Conservation (phyloP, 352 stramenopile species). For the Phytophthora podocarpi region DNA sequence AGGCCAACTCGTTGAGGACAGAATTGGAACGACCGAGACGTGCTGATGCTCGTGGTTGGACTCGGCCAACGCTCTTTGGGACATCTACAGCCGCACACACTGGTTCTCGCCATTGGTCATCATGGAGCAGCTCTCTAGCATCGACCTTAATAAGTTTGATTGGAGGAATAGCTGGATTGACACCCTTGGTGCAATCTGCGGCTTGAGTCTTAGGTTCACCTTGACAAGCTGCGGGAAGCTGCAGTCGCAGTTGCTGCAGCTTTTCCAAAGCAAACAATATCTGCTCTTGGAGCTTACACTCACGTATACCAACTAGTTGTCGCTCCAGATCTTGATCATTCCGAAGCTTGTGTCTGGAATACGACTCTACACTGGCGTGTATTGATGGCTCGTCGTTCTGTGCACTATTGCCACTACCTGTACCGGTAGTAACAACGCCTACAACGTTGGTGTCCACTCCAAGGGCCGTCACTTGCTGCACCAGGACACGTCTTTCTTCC, state of each 20-base stretch:
- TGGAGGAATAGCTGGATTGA: neutral
- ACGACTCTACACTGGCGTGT: neutral
- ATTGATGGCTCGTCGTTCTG: neutral
- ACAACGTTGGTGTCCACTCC: conserved; percentile 17
- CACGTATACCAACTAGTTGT: conserved; percentile 24
- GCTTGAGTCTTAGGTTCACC: neutral
- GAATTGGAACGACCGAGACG: conserved; percentile 9
- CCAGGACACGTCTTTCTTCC: conserved; percentile 29
- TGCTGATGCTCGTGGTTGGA: neutral
- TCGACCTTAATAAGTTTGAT: neutral
- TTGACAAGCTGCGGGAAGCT: conserved; percentile 12
- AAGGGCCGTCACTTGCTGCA: conserved; percentile 33
- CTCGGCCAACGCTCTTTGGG: neutral
- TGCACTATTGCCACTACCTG: neutral
- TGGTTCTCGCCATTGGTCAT: conserved; percentile 48
- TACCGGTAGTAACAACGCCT: neutral
- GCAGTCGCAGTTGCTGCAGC: conserved; percentile 45
- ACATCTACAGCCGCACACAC: conserved; percentile 18
- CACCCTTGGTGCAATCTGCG: neutral
- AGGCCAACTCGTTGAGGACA: conserved; percentile 24
- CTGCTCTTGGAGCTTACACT: conserved; percentile 49
- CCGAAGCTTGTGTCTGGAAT: conserved; percentile 3
- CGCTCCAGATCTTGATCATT: conserved; percentile 15
- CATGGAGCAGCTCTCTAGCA: neutral
- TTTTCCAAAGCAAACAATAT: conserved; percentile 43